Evolutionary conservation across 2,329 filamentous ascomycete species (phyloP).

Genomic region (Penicillium sp.): DNA sequence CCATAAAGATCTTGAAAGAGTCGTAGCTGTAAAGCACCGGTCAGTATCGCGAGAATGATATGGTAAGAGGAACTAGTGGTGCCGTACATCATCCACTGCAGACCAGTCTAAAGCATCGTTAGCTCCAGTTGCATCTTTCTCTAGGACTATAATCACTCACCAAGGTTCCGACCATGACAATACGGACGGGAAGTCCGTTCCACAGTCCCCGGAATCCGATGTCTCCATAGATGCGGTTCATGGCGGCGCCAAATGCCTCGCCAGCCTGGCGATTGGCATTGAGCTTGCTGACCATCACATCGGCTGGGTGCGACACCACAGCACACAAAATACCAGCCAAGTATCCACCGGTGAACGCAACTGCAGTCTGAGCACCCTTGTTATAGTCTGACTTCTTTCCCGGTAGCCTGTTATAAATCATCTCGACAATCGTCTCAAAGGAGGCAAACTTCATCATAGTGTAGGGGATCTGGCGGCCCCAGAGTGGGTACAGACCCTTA

Average conservation of each 20-base stretch:
- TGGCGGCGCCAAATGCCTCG: slow-evolving; percentile 74
- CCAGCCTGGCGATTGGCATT: slow-evolving; percentile 74
- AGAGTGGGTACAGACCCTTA: slow-evolving; percentile 87
- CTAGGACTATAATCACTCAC: slow-evolving; percentile 24
- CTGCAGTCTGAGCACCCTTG: slow-evolving; percentile 77
- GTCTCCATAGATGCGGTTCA: slow-evolving; percentile 76
- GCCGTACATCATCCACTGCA: slow-evolving; percentile 91
- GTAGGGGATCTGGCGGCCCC: slow-evolving; percentile 89
- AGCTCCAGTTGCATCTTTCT: slow-evolving; percentile 9
- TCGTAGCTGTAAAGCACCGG: slow-evolving; percentile 49
- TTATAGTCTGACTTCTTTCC: slow-evolving; percentile 75
- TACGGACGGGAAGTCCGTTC: slow-evolving; percentile 82
- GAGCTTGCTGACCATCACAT: slow-evolving; percentile 91
- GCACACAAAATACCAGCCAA: slow-evolving; percentile 86
- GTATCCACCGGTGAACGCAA: slow-evolving; percentile 81
- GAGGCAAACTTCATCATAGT: slow-evolving; percentile 93
- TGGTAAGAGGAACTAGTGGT: background rate
- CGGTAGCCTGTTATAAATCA: slow-evolving; percentile 76
- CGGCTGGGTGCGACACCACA: slow-evolving; percentile 73
- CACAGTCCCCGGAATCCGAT: slow-evolving; percentile 87
- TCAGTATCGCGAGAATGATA: slow-evolving; percentile 19
- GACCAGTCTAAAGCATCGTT: slow-evolving; percentile 55
- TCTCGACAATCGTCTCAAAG: slow-evolving; percentile 84
- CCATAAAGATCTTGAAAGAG: slow-evolving; percentile 88
- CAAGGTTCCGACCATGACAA: slow-evolving; percentile 83